A percentile compares a stretch with the other conserved stretches of the same genome.
These are phyloP conservation scores for Naganishia vishniacii DNA, from an alignment of 768 basidiomycete species.

Conservation along the genomic window DNA sequence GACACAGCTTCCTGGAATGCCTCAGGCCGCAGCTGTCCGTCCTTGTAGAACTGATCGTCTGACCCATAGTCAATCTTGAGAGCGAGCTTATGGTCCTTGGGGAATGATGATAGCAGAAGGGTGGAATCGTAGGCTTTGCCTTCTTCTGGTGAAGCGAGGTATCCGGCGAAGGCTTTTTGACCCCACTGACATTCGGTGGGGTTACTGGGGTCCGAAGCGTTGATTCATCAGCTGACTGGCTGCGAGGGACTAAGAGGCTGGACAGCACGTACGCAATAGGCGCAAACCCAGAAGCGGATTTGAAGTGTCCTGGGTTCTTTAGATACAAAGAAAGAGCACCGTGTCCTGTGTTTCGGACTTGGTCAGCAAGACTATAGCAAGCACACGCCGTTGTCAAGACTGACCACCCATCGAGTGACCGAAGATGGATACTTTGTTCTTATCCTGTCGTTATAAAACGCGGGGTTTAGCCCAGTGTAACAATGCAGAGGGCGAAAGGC, in stretches of 20 bases:
- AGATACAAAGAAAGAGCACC: constrained; percentile 90
- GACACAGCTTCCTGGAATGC: constrained; percentile 76
- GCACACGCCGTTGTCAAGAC: constrained; percentile 42
- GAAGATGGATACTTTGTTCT: constrained; percentile 69
- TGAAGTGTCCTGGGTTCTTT: constrained; percentile 63
- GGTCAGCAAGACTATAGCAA: constrained; percentile 40
- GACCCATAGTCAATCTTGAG: constrained; percentile 73
- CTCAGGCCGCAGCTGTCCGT: constrained; percentile 84
- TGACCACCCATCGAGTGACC: constrained; percentile 80
- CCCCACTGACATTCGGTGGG: constrained; percentile 87
- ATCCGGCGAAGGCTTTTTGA: constrained; percentile 79
- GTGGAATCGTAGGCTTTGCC: constrained; percentile 80
- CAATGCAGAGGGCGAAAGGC: constrained; percentile 9
- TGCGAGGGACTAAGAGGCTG: neutral
- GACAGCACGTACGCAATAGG: constrained; percentile 42
- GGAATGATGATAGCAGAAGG: constrained; percentile 58
- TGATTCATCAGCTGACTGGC: neutral
- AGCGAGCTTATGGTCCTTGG: constrained; percentile 54
- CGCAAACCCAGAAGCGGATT: constrained; percentile 77
- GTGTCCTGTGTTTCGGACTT: constrained; percentile 57
- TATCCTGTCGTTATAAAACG: neutral
- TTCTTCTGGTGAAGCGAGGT: constrained; percentile 64
- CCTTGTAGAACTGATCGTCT: constrained; percentile 71
- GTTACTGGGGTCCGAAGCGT: constrained; percentile 56
- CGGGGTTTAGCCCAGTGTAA: neutral